Conservation (phyloP, 257 asterid species). For the Solanum piurae region DNA sequence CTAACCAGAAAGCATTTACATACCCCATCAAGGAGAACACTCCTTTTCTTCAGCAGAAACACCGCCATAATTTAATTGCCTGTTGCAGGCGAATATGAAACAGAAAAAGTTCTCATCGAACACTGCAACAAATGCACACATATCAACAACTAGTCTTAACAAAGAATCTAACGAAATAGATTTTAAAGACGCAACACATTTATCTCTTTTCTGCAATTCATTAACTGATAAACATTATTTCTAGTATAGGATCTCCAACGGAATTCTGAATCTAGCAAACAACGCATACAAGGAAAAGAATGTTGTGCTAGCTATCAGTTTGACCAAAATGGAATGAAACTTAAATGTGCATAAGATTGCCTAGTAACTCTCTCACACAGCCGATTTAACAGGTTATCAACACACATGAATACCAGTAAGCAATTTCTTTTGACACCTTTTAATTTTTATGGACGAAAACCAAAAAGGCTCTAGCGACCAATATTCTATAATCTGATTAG, state of each 20-base stretch:
- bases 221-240: background rate
- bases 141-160: conserved; percentile 3
- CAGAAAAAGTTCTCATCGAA: conserved; percentile 14
- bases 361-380: background rate
- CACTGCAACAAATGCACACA: conserved; percentile 24
- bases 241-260: background rate
- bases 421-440: background rate
- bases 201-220: background rate
- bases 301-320: background rate
- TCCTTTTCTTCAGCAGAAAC: conserved; percentile 48
- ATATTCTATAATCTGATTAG: background rate
- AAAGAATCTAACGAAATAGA: background rate
- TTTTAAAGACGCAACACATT: background rate
- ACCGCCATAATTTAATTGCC: conserved; percentile 59
- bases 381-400: background rate
- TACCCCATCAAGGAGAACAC: conserved; percentile 51
- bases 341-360: background rate
- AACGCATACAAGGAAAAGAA: background rate
- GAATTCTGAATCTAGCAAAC: background rate
- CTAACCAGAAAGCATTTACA: background rate
- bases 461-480: background rate
- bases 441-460: background rate
- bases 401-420: background rate
- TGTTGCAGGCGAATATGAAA: conserved; percentile 32
- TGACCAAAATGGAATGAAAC: background rate